These are phyloP conservation scores for Scheffersomyces titani DNA, from an alignment of 1,139 yeast genomes.

Conservation along the genomic window DNA sequence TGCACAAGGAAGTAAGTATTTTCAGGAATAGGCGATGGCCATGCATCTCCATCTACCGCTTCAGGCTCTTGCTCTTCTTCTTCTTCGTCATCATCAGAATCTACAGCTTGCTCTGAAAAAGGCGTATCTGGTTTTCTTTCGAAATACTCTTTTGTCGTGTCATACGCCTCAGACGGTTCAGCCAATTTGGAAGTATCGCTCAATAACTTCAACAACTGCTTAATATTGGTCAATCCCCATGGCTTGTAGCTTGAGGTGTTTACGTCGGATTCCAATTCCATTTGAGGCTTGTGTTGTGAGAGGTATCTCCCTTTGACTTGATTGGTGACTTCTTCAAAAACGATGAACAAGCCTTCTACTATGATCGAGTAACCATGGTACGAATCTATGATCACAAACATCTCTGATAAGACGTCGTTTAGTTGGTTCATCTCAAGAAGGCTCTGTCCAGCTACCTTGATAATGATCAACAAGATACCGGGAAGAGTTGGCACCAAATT, in stretches of 20 bases:
- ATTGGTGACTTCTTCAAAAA: constrained; percentile 63
- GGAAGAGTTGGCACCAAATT: constrained; percentile 72
- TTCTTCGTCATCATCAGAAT: constrained; percentile 47
- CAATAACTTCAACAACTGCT: constrained; percentile 42
- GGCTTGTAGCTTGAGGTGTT: constrained; percentile 39
- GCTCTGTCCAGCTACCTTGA: constrained; percentile 68
- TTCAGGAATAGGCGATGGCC: constrained; percentile 69
- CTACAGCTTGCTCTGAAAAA: constrained; percentile 30
- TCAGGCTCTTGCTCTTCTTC: constrained; percentile 26
- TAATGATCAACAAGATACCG: constrained; percentile 63
- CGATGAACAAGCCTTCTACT: constrained; percentile 72
- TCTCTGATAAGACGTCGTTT: constrained; percentile 69
- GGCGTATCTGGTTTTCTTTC: constrained; percentile 34
- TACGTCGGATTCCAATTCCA: constrained; percentile 16
- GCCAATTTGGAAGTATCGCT: constrained; percentile 37
- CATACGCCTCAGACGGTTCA: constrained; percentile 32
- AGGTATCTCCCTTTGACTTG: constrained; percentile 51
- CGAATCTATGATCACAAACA: constrained; percentile 75
- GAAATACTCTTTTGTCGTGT: constrained; percentile 36
- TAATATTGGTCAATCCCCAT: constrained; percentile 53
- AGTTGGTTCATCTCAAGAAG: constrained; percentile 58
- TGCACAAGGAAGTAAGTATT: constrained; percentile 58
- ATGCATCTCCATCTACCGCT: constrained; percentile 27
- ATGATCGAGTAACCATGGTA: constrained; percentile 79
- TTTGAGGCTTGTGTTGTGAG: constrained; percentile 3